Evolutionary conservation across 371 early-diverging fungal genomes (phyloP).

Genomic region (Mortierella sp.): DNA sequence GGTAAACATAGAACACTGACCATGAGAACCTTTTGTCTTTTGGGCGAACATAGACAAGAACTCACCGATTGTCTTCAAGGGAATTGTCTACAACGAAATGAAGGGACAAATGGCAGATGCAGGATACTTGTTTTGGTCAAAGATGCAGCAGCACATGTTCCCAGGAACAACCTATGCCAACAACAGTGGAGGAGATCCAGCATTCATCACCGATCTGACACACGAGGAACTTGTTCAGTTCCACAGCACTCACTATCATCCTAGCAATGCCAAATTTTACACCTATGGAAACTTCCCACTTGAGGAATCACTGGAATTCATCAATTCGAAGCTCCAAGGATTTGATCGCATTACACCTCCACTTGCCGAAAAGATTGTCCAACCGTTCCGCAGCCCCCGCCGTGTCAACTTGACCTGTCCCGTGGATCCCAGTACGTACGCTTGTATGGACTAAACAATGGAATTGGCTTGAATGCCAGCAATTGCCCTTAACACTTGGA

Average conservation of each 20-base stretch:
- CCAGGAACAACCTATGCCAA: conserved; percentile 84
- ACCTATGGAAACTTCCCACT: conserved; percentile 91
- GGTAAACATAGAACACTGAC: not conserved
- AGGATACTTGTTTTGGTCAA: conserved; percentile 78
- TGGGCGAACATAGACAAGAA: conserved; percentile 50
- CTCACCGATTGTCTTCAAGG: conserved; percentile 80
- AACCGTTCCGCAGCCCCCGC: conserved; percentile 62
- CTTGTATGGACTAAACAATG: not conserved
- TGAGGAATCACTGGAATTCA: conserved; percentile 74
- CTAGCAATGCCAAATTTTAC: conserved; percentile 89
- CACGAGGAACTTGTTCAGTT: conserved; percentile 85
- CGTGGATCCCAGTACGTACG: conserved; percentile 77
- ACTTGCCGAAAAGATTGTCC: conserved; percentile 58
- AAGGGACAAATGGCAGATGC: conserved; percentile 90
- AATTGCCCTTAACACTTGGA: too few species aligned
- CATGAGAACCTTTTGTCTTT: not conserved
- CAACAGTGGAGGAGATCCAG: conserved; percentile 94
- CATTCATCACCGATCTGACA: conserved; percentile 86
- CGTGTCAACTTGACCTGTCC: conserved; percentile 69
- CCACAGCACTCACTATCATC: conserved; percentile 88
- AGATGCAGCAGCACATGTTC: conserved; percentile 86
- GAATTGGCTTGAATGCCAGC: too few species aligned
- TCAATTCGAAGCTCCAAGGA: conserved; percentile 67
- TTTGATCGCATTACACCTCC: conserved; percentile 40
- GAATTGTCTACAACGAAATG: conserved; percentile 98